Base-by-base conservation (phyloP, 2,329 filamentous ascomycete species). In the Diplocarpon rosae region DNA sequence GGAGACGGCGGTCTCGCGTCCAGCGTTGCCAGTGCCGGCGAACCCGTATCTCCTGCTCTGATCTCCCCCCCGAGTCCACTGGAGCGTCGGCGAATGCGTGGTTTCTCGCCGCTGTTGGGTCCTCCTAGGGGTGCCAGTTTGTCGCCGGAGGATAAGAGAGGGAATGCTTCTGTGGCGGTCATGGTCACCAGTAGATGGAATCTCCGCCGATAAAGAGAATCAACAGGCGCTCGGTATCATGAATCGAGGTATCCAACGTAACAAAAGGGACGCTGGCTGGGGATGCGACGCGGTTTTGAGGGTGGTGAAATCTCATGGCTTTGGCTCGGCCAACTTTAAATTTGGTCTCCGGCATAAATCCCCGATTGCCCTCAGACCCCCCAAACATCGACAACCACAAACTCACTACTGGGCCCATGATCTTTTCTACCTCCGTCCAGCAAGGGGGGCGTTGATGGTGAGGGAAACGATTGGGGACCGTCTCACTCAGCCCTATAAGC, bases 61-160 rank as follows among this genome's bases (percentile, higher is more conserved):
- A 72, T 67, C 49, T 75, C 72, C 32, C 63, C 68, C 28, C 71
- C 70, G 13, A 75, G 62, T 31, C 62, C 69, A 56, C 66, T 70
- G 13, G 66, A 68, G 52, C 66, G 68, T 53, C 68, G 59, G 52
- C 67, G 60, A 53, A 62, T 56, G 46, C 60, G 56, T 5, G 55
- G 51, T 42, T 47, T 56, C 4, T 57, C 53, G 37, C 31, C 37
- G 39, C 31, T 53, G 28, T 42, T 44, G 17, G 38, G 46, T 20
- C 40, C 48, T 32, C 47, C 46, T n/a, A 55, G 43, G 17, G 52
- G 52, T 34, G 51, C 46, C 40, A 57, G 45, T 47, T 53, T 56
- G 42, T 57, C 55, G 33, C 49, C 14, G 39, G 47, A 49, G 10
- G 50, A 52, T n/a, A 58, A 48, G 27, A 54, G 39, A 13, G 57